Percentiles rank a stretch among this genome's conserved stretches.
Conservation (phyloP, 805 yeast species). For the Yarrowia phangngaensis region DNA sequence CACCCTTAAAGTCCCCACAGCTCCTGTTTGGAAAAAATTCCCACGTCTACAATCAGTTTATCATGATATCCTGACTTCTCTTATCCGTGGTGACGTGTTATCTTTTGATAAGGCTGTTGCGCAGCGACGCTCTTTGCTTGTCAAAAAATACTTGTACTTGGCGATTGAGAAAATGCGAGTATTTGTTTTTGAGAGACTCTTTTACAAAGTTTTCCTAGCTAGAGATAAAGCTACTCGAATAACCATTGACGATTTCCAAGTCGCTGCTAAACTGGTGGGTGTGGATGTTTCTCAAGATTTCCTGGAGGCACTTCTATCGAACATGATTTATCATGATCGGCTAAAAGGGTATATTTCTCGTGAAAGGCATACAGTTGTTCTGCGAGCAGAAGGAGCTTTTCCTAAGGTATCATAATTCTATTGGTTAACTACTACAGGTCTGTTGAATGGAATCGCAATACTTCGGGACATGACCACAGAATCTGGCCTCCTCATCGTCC, state of each 20-base stretch:
- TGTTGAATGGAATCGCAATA: constrained; percentile 64
- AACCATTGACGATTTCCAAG: constrained; percentile 43
- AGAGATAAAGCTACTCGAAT: constrained; percentile 38
- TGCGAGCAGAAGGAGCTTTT: constrained; percentile 71
- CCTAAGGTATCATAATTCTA: constrained; percentile 47
- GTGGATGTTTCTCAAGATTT: constrained; percentile 43
- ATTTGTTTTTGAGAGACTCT: constrained; percentile 50
- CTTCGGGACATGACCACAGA: constrained; percentile 48
- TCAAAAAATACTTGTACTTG: constrained; percentile 59
- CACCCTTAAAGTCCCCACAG: constrained; percentile 46
- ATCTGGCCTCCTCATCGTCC: constrained; percentile 55
- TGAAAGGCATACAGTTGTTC: constrained; percentile 64
- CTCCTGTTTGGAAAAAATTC: constrained; percentile 41
- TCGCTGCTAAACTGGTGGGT: constrained; percentile 43
- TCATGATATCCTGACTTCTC: constrained; percentile 47
- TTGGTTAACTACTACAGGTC: constrained; percentile 51
- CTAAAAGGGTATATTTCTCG: constrained; percentile 83
- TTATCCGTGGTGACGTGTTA: constrained; percentile 54
- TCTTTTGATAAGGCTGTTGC: constrained; percentile 47
- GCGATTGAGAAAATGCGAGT: constrained; percentile 52
- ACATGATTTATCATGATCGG: constrained; percentile 54
- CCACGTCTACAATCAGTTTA: constrained; percentile 47
- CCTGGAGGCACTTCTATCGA: constrained; percentile 66
- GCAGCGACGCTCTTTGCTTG: constrained; percentile 48
- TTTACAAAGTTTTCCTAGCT: constrained; percentile 43